These are phyloP conservation scores for Xylariaceae sp. DNA, from an alignment of 2,329 filamentous ascomycete species.

Conservation along the genomic window DNA sequence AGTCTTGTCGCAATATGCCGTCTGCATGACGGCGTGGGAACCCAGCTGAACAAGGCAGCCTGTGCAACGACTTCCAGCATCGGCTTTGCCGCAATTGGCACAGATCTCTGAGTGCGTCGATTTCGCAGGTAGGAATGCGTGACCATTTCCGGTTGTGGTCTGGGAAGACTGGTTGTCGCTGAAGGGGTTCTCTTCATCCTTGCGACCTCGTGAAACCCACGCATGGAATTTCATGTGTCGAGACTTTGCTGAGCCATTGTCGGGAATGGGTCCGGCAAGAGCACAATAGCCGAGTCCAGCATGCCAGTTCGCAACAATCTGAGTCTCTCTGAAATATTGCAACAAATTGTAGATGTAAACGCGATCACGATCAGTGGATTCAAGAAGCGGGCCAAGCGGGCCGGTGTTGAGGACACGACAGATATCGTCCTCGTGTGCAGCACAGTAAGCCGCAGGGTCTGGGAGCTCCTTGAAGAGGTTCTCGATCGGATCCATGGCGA, in stretches of 20 bases:
- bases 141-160: background rate
- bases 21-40: constrained; percentile 8
- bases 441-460: constrained; percentile 1
- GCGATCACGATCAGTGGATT: too few relatives aligned
- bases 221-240: constrained; percentile 5
- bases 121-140: constrained; percentile 9
- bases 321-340: background rate
- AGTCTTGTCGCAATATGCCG: constrained; percentile 7
- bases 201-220: constrained; percentile 13
- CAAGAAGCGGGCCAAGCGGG: too few relatives aligned
- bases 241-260: constrained; percentile 11
- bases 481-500: constrained; percentile 12
- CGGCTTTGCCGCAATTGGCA: constrained; percentile 7
- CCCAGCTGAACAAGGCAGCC: constrained; percentile 7
- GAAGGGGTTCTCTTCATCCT: constrained; percentile 11
- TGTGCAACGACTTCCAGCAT: background rate
- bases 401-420: background rate
- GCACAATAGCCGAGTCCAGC: constrained; percentile 7
- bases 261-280: constrained; percentile 6
- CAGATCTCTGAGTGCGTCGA: constrained; percentile 5
- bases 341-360: too few relatives aligned
- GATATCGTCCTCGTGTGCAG: background rate
- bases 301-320: background rate
- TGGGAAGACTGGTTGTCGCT: background rate
- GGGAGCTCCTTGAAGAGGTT: constrained; percentile 11